Evolutionary conservation across 2,329 filamentous ascomycete genomes (phyloP), one percentile per base, ranked within the genome.

Genomic region (Colletotrichum limetticola): DNA sequence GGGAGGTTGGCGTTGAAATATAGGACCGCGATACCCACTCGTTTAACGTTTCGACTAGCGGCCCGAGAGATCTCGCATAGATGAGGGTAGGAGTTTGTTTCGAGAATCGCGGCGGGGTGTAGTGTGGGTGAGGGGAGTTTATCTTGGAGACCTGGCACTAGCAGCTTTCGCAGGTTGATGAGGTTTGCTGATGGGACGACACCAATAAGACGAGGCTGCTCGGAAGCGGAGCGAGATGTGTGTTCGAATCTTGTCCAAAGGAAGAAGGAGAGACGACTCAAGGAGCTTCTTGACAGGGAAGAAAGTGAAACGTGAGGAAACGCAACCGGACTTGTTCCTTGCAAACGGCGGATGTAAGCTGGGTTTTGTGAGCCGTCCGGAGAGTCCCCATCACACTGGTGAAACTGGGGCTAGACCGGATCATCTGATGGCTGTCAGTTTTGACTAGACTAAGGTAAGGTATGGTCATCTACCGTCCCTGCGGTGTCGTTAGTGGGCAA

Each of bases 381-480:
- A 67, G 69, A 19, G 57, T 74, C 53, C 67, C 35, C 46, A 73
- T 66, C 71, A 66, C 61, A 72, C 58, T 63, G 58, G 71, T 74
- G 68, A 74, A 67, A 74, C 68, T 72, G 57, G 71, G 68, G 68
- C 71, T 72, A 74, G 59, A 68, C 68, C 28, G 42, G 71, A 72
- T 74, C 71, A 74, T 67, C 57, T 72, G 68, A 72, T 66, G 68
- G 71, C 58, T 72, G 57, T 72, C 68, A 72, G 49, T 57, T 30
- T 61, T 52, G 62, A 53, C 68, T 63, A 55, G 71, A 67, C 64
- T 66, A 60, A 65, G 49, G 60, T 37, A 68, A 73, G 61, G 65
- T 49, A 66, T 61, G 60, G 60, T 53, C 68, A 72, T 74, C 64
- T 60, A 65, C 49, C 55, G 70, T 74, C 60, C 53, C 72, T 69